Base-by-base conservation (phyloP, 306 rosid genomes). In the Fragaria nilgerrensis region DNA sequence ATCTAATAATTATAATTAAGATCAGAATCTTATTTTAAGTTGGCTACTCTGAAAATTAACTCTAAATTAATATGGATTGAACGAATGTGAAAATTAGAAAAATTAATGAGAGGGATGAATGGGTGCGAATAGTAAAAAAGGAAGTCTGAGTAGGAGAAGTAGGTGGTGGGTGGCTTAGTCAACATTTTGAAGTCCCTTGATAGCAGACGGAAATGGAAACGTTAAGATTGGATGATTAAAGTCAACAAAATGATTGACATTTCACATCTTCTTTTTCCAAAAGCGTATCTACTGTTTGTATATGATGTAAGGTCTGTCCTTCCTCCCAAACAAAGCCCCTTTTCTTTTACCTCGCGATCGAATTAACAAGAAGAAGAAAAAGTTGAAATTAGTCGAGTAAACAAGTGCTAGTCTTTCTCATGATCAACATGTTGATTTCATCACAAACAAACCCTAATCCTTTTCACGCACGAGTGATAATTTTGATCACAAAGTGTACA, bases 131-230 rank as follows among this genome's bases (percentile, higher is more conserved):
- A 17, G 47, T 19, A 65, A 36, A 7, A 65, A 36, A 3, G 7
- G 13, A 65, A 2, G 41, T 32, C 11, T 5, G 45, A 64, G 69
- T 64, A 25, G 23, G 44, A 65, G 25, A 34, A 65, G 47, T 36
- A 9, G 70, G 70, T 65, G 70, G 45, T 19, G 27, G 70, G 47
- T 65, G 70, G 20, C 47, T 65, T 65, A 6, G 70, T 65, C 70
- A 65, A 36, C 1, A 64, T 16, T 64, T 1, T 16, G 15, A 65
- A 65, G 70, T 65, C 27, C 10, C 3, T 3, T 19, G 70, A 65
- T 36, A 36, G 70, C 47, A 14, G 70, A 65, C 70, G 47, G 5
- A 65, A 65, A 65, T 37, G 47, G 25, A 65, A 65, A 17, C 17
- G 39, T 64, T 36, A 29, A 14, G 68, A 32, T 63, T 63, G 11